phyloP scores from a whole-genome alignment of 768 basidiomycete genomes.

The Kwoniella newhampshirensis region DNA sequence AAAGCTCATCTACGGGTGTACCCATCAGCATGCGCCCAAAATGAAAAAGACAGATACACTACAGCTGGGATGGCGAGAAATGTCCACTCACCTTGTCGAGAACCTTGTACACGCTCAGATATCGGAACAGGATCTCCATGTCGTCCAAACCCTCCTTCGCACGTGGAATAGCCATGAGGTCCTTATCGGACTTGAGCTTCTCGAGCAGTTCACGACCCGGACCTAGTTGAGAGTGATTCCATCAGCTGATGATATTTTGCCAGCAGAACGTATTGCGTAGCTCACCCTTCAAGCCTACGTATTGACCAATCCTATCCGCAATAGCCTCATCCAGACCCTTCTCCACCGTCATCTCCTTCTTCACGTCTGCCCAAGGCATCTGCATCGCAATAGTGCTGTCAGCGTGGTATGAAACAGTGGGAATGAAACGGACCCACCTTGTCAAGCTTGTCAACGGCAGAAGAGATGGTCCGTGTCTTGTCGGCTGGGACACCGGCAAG shows the following conservation, averaged over 20 bases:
- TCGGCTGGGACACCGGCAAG: slow-evolving; percentile 89
- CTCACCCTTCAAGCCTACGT: slow-evolving; percentile 89
- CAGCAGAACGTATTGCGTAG: neutral
- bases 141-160: slow-evolving; percentile 82
- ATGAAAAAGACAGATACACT: no score
- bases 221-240: slow-evolving; percentile 57
- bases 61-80: no score
- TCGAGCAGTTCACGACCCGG: slow-evolving; percentile 70
- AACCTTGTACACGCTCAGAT: slow-evolving; percentile 76
- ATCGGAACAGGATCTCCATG: slow-evolving; percentile 79
- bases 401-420: neutral
- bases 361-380: slow-evolving; percentile 87
- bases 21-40: no score
- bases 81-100: slow-evolving; percentile 65
- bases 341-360: slow-evolving; percentile 93
- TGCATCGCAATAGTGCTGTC: slow-evolving; percentile 42
- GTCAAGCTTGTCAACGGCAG: slow-evolving; percentile 97
- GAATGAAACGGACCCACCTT: slow-evolving; percentile 61
- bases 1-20: slow-evolving; percentile 96
- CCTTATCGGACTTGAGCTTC: slow-evolving; percentile 64
- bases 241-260: neutral
- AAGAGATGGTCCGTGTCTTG: slow-evolving; percentile 87
- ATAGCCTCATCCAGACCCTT: slow-evolving; percentile 78
- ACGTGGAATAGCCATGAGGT: slow-evolving; percentile 66
- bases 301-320: slow-evolving; percentile 94